Evolutionary conservation across 2,329 filamentous ascomycete genomes (phyloP), one percentile per base, ranked within the genome.

Genomic region (Monosporascus cannonballus): DNA sequence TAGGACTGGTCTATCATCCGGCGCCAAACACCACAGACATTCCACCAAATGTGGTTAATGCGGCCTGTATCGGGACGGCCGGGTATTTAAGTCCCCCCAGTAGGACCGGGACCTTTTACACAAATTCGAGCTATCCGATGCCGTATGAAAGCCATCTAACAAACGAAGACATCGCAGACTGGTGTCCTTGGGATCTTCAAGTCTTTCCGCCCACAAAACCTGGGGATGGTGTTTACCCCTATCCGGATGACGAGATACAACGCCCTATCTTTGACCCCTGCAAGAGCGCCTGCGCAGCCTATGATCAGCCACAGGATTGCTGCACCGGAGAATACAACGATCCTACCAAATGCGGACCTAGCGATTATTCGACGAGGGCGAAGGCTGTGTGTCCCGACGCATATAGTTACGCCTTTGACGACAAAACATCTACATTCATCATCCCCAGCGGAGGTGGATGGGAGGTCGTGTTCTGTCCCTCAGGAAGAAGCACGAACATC

Each of bases 151-250:
- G 74, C 18, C 69, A 72, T 6, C 75, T 84, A 55, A 83, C 81
- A 44, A 77, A 83, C 55, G 66, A 73, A 14, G 73, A 79, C 53
- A 76, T 90, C 17, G 73, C 76, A 24, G 71, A 75, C 51, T 95
- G 89, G 90, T 95, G 90, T 69, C 90, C 89, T 0, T 92, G 87
- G 86, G 81, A 88, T 58, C 76, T 90, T 45, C 87, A 91, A 61
- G 77, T 83, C 22, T 80, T 80, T 51, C 82, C 83, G 15, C 89
- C 89, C 0, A 73, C 75, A 41, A 85, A 85, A 64, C 87, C 88
- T 11, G 82, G 82, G n/a, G 81, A 87, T 60, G 89, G 88, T 27
- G 77, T 92, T 20, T 92, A 90, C 63, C 85, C 88, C 1, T 93
- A 93, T 64, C 89, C 89, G 7, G 88, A 93, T 65, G 85, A 87